Conservation (phyloP, 2,329 filamentous ascomycete genomes). For the Nemania sp. region DNA sequence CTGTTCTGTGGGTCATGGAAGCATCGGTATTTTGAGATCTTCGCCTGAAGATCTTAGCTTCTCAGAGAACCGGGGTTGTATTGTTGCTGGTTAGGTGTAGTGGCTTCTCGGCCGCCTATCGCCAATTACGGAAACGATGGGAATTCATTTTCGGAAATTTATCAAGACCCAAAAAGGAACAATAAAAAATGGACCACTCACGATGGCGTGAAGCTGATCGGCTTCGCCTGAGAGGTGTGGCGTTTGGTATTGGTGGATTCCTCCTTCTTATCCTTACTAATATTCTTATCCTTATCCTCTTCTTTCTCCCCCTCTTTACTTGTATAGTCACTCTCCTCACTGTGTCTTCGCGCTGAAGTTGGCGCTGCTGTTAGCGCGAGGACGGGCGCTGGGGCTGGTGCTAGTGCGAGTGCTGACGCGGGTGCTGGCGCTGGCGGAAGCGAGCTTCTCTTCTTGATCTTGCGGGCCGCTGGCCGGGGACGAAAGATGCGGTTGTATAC, state of each 20-base stretch:
- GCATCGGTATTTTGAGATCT: constrained; percentile 5
- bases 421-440: constrained; percentile 28
- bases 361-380: neutral
- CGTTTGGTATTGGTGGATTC: constrained; percentile 15
- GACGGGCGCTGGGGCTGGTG: neutral
- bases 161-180: too few relatives aligned
- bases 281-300: too few relatives aligned
- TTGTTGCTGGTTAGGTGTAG: too few relatives aligned
- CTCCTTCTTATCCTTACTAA: too few relatives aligned
- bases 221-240: constrained; percentile 21
- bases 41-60: constrained; percentile 18
- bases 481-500: constrained; percentile 42
- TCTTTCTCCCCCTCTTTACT: too few relatives aligned
- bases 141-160: constrained; percentile 37
- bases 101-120: constrained; percentile 6
- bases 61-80: constrained; percentile 24
- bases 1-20: constrained; percentile 1
- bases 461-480: constrained; percentile 41
- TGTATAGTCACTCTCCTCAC: too few relatives aligned
- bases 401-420: constrained; percentile 12
- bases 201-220: constrained; percentile 38
- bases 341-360: constrained; percentile 15
- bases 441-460: constrained; percentile 44
- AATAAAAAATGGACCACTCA: constrained; percentile 40
- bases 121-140: constrained; percentile 24